Base-by-base conservation (phyloP, 164 flowering plant genomes). In the Echeveria elegans region DNA sequence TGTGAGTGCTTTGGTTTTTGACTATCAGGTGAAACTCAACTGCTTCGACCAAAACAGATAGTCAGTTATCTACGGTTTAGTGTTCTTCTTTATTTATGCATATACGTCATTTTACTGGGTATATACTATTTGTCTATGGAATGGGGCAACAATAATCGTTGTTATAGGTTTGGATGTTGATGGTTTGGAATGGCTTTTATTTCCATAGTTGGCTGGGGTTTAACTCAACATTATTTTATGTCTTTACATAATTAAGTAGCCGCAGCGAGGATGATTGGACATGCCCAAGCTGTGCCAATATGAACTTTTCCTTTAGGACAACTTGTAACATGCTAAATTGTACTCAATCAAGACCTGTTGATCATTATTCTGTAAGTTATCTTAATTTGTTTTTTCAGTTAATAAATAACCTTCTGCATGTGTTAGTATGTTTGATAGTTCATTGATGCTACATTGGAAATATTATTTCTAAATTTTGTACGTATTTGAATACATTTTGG, bases 221-320 rank as follows among this genome's bases (percentile, higher is more conserved):
- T 29, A 12, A 56, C 28, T 56, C 16, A 14, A 28, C 31, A 4
- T 56, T 56, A 28, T 26, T 14, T 2, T 2, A 14, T 26, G 29
- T 24, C 12, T 12, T 24, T 56, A 18, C 4, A 3, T 29, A 26
- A 26, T 28, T 19, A 95, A 97, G 99, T 70, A 86, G 97, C 52
- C 88, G 97, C 14, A 81, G 97, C 68, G 99, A 95, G 79, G 99
- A 95, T 83, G 99, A 95, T 74, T 95, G 99, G 99, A 95, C 96
- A 3, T 95, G 99, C 70, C 94, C 97, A 14, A 92, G 94, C 70
- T 95, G 99, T 83, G 97, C 95, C 45, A 95, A 95, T 80, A 97
- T 88, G 64, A 95, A 95, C 77, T 95, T 95, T 72, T 90, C 99
- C 14, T 95, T 95, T 75, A 80, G 97, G 73, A 89, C 97, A 41